Evolutionary conservation across 257 asterid genomes (phyloP).

Genomic region (Orobanche coerulescens): DNA sequence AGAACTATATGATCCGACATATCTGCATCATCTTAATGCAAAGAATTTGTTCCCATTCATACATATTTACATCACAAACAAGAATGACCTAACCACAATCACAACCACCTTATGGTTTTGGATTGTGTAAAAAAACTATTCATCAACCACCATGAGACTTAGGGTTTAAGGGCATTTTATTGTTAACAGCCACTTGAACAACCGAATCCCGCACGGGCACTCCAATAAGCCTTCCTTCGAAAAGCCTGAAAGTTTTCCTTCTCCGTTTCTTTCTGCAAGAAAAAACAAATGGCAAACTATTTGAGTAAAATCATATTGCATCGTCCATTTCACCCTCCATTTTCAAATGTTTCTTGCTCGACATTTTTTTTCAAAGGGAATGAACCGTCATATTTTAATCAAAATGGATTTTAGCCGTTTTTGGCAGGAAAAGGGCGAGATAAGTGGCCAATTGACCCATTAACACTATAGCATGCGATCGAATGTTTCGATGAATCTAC

Average conservation of each 20-base stretch:
- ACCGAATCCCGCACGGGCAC: constrained; percentile 46
- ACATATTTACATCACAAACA: constrained; percentile 37
- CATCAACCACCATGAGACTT: constrained; percentile 32
- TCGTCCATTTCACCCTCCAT: too few species aligned
- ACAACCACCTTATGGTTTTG: constrained; percentile 27
- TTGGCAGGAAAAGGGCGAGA: too few species aligned
- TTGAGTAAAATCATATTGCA: too few species aligned
- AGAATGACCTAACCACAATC: constrained; percentile 26
- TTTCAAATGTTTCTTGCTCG: too few species aligned
- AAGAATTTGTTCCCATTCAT: constrained; percentile 25
- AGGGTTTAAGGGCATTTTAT: constrained; percentile 59
- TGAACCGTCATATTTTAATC: background rate
- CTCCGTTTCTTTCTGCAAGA: constrained; percentile 25
- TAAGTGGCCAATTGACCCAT: too few species aligned
- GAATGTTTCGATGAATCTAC: too few species aligned
- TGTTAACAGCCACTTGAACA: constrained; percentile 52
- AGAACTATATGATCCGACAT: too few species aligned
- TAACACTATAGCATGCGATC: too few species aligned
- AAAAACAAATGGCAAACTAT: background rate
- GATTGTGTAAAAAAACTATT: constrained; percentile 20
- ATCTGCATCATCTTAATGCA: constrained; percentile 22
- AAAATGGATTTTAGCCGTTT: background rate
- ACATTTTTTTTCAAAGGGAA: too few species aligned
- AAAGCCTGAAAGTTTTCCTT: background rate
- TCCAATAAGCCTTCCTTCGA: constrained; percentile 26